phyloP scores from a whole-genome alignment of 139 green algal genomes.

The Asterochloris erici region DNA sequence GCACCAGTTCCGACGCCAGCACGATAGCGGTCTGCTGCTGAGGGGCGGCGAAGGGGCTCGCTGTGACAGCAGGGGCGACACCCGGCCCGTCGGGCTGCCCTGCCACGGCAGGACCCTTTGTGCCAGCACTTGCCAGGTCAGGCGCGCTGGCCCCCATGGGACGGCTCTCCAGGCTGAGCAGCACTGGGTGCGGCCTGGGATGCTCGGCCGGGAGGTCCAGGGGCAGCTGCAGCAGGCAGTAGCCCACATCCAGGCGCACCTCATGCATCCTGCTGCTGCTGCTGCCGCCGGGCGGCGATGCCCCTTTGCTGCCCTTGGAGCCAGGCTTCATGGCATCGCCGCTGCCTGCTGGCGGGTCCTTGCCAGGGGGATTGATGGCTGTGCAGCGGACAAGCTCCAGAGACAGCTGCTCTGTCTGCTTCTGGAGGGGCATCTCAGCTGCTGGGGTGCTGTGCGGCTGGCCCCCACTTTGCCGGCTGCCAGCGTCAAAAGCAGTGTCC shows the following conservation, averaged over 20 bases:
- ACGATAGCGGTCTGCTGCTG: constrained; percentile 1
- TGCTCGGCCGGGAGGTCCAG: constrained; percentile 8
- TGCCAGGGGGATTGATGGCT: constrained; percentile 6
- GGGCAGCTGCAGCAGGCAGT: constrained; percentile 38
- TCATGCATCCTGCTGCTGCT: constrained; percentile 13
- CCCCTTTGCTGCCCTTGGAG: no score
- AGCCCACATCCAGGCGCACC: constrained; percentile 29
- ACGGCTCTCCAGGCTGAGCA: not conserved
- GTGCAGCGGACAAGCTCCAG: constrained; percentile 21
- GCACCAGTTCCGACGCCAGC: not conserved
- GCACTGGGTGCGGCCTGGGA: constrained; percentile 11
- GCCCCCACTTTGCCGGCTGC: not conserved
- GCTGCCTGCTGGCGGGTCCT: not conserved
- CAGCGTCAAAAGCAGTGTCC: not conserved
- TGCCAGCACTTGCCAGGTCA: not conserved
- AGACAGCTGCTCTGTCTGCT: constrained; percentile 14
- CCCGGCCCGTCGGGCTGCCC: not conserved
- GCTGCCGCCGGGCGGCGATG: not conserved
- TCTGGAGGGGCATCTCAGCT: not conserved
- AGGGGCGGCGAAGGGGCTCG: constrained; percentile 4
- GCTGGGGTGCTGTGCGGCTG: not conserved
- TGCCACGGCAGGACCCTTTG: not conserved
- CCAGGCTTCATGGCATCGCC: constrained; percentile 4
- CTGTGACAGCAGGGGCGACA: not conserved
- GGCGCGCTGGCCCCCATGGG: not conserved